Conservation (phyloP, 164 flowering plant genomes). For the Dillenia turbinata region DNA sequence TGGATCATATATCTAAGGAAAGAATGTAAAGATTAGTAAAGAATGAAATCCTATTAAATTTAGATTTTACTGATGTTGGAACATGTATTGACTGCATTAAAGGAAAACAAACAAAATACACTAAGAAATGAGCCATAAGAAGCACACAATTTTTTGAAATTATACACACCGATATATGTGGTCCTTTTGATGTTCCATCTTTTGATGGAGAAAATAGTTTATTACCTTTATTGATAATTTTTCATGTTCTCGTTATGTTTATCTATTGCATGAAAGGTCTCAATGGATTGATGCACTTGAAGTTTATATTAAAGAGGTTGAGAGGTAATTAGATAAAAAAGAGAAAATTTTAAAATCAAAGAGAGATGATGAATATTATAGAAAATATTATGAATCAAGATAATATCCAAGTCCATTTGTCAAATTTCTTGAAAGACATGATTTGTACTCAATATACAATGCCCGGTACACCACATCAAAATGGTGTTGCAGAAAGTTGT, state of each 20-base stretch:
- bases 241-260: background rate
- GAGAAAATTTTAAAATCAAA: background rate
- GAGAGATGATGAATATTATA: background rate
- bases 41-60: background rate
- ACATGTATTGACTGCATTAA: background rate
- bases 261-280: background rate
- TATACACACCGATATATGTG: background rate
- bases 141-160: background rate
- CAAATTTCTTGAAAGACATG: background rate
- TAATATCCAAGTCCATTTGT: conserved; percentile 5
- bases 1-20: conserved; percentile 3
- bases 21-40: background rate
- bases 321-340: background rate
- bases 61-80: background rate
- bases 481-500: background rate
- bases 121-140: background rate
- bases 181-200: background rate
- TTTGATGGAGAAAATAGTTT: background rate
- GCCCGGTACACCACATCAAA: background rate
- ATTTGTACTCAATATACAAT: conserved; percentile 9
- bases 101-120: background rate
- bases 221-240: background rate
- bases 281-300: background rate
- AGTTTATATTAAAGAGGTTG: background rate
- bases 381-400: background rate